Base-by-base conservation (phyloP, 2,329 filamentous ascomycete genomes). In the Ophiostoma sp. region DNA sequence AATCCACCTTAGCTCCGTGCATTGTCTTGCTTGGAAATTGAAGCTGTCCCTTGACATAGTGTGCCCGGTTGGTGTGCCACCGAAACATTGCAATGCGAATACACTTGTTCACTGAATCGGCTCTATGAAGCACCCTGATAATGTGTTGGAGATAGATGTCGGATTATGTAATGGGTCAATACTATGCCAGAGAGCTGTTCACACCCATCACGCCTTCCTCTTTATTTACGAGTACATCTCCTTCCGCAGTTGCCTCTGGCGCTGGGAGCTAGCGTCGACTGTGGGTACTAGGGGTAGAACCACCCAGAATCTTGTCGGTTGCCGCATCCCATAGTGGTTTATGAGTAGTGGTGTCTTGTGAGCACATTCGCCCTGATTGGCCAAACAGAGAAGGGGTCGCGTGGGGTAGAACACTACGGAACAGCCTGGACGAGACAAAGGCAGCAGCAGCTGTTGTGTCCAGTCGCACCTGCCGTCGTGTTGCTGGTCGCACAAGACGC, bases 351-450 rank as follows among this genome's bases (percentile, higher is more conserved):
- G n/a, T 45, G 49, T 55, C 66, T 45, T 42, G 40, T 67, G 62
- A 42, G 36, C 44, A 64, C 41, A 40, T 42, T 62, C 27, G 36
- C n/a, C 9, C 65, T 71, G 69, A 71, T 71, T 71, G 70, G 70
- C 69, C 66, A 60, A 64, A 67, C 12, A n/a, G 18, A 64, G 45
- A 49, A 44, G 62, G 63, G n/a, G 67, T 18, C 60, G 38, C 60
- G 60, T 63, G 60, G 60, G 60, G 60, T 63, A 63, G 58, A 62
- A 62, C 12, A 41, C 58, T 41, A 62, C 58, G 58, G 36, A 42
- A 41, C n/a, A 41, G 58, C 38, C 36, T 40, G 58, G 36, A 41
- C 55, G 58, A 62, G 12, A 41, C 38, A 36, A 62, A 38, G 18
- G 55, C 36, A 62, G 58, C 58, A 38, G 58, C 36, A 62, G 58